Base-by-base conservation (phyloP, 441 rosid genomes). In the Jatropha podagrica region DNA sequence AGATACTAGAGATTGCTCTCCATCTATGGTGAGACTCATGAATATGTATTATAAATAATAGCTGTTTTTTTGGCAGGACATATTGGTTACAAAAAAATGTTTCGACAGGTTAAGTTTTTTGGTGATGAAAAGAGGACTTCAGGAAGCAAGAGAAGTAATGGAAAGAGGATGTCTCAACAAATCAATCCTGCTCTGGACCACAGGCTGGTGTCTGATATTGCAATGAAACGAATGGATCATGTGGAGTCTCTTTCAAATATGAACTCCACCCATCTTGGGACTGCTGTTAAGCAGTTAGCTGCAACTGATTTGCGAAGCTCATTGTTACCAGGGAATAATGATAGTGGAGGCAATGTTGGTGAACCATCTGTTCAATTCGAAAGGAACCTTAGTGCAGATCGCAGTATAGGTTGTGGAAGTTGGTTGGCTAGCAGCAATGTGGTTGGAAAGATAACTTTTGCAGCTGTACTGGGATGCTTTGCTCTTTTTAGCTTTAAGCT, bases 1-100 rank as follows among this genome's bases (percentile, higher is more conserved):
- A 23, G 99, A 93, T 83, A 95, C 99, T 66, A 82, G 83, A 79
- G 91, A 88, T 77, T 92, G 88, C 85, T 88, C 95, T 79, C 89
- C 95, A 9, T 89, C 92, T 75, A 80, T 95, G 94, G 98, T 93
- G 81, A 86, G 92, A 78, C 40, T 55, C 62, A 68, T 73, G 56
- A 37, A 65, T 59, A 69, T 37, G 65, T 23, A 77, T 42, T 58
- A 27, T 27, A 14, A 74, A 9, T 48, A 51, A 2, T 23, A 20
- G 48, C 12, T 14, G 13, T n/a, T 77, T 13, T 54, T 68, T 65
- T 49, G 37, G 49, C 12, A 38, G 78, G 73, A 61, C 59, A 55
- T 58, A 12, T 54, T 52, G n/a, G 52, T 83, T 42, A 81, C 74
- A 73, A 56, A 5, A 79, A 32, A 70, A 74, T 74, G 69, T 80